Base-by-base conservation (phyloP, 352 stramenopile species). In the Pythium monospermum region DNA sequence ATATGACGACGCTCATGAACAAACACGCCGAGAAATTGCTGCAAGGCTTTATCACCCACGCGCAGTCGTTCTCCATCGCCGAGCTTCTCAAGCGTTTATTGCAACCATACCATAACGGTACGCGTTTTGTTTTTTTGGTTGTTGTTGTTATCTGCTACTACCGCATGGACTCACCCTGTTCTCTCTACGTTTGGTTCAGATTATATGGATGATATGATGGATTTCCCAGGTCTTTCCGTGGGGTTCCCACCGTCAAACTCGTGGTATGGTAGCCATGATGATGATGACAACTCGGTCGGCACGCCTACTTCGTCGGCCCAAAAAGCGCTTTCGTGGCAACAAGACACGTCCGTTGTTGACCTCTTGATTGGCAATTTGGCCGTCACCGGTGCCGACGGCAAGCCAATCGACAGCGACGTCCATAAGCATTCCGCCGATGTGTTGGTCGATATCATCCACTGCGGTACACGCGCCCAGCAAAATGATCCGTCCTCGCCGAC, bases 161-260 rank as follows among this genome's bases (percentile, higher is more conserved):
- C 38, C 18, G 21, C 19, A 23, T 19, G 30, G 26, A 23, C 4
- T 49, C 35, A 49, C 27, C 11, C 27, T 25, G 3, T 47, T 16
- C 46, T n/a, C 26, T 23, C 5, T 30, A 40, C 16, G 8, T 41
- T 10, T n/a, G 10, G 10, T 41, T 18, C 36, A 77, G 82, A 93
- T 53, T 91, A 86, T 58, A 83, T 91, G 76, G 83, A 91, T 60
- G 83, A 90, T 46, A 80, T 76, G 45, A 89, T 94, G 78, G 83
- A 94, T 39, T 94, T 91, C 42, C 76, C 80, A 0, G 80, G 78
- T 26, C 85, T 87, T 67, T 79, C 72, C n/a, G 75, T 87, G 43
- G 73, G 69, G 19, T 87, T 86, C 51, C 73, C 80, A 13, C 69
- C 76, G 5, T 83, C 77, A 2, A 89, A 89, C 54, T 72, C 73